A percentile compares a stretch with the other conserved stretches of the same genome.
These are phyloP conservation scores for Argentina anserina DNA, from an alignment of 306 rosid genomes.

Conservation along the genomic window DNA sequence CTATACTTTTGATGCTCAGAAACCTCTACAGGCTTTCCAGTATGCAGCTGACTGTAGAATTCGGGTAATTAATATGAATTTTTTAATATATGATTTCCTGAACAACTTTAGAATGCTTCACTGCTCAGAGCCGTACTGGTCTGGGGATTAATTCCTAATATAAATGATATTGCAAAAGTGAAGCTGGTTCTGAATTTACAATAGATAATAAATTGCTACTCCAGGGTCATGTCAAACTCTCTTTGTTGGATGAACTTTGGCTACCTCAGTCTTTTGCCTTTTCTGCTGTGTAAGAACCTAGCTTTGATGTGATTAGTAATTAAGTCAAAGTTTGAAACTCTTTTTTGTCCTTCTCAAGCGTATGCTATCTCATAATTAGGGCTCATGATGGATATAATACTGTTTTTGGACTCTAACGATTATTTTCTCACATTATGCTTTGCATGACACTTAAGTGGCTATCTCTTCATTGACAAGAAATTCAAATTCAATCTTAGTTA, in stretches of 20 bases:
- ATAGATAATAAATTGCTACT: neutral
- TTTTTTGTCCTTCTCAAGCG: neutral
- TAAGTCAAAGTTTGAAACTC: neutral
- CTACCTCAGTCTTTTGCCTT: too few species aligned
- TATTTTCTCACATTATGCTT: neutral
- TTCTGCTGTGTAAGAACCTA: neutral
- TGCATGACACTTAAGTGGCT: neutral
- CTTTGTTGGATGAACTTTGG: too few species aligned
- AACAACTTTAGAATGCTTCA: neutral
- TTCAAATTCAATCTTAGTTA: neutral
- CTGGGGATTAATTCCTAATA: too few species aligned
- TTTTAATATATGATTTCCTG: neutral
- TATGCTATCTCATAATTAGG: neutral
- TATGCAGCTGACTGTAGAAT: constrained; percentile 83
- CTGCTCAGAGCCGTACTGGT: neutral
- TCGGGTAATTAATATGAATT: constrained; percentile 52
- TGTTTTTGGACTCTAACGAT: neutral
- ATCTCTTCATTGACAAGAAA: neutral
- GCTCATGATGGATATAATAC: neutral
- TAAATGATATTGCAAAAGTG: neutral
- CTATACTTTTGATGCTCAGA: neutral
- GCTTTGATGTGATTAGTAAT: neutral
- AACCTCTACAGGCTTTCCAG: constrained; percentile 10
- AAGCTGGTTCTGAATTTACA: neutral
- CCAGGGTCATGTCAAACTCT: too few species aligned